Evolutionary conservation across 257 asterid species (phyloP), one percentile per base, ranked within the genome.

Genomic region (Ligustrum vulgare): DNA sequence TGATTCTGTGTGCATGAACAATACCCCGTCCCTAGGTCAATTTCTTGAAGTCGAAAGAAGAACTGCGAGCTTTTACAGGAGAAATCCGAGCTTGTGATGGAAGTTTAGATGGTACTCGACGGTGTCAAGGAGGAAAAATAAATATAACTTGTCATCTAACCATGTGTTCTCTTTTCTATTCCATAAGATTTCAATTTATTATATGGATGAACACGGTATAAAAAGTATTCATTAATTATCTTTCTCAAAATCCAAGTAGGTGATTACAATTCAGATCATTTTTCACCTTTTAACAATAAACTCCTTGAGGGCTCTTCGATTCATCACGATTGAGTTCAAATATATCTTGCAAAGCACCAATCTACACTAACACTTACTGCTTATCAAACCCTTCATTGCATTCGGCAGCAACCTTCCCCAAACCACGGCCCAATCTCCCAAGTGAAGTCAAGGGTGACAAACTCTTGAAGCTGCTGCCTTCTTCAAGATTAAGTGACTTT

Each of bases 31-130:
- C 31, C 91, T 91, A 25, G 91, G 85, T 72, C 89, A 91, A 79
- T 89, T 88, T 83, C 97, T 91, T 66, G 91, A 87, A 73, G 92
- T 82, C 1, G 93, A 91, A 67, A 81, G 96, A 78, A 78, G 78
- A 75, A 91, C 84, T 13, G 82, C 84, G 65, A 69, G 63, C 64
- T 65, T 20, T 35, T 77, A 39, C 80, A 80, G 83, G 69, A 75
- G 78, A 39, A 74, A 78, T 41, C 71, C 80, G 11, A 72, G 75
- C 73, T 77, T 20, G 63, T 56, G 64, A 56, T 56, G 64, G 13
- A 56, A 56, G 11, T 20, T n/a, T 20, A 56, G 15, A 56, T 20
- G 7, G 28, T 56, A 20, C 31, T 20, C 0, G 32, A 56, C 31
- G 2, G 2, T 56, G 25, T 20, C 22, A 8, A 56, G 10, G 11